phyloP scores from a whole-genome alignment of 345 rosid genomes.

The Sonneratia alba region DNA sequence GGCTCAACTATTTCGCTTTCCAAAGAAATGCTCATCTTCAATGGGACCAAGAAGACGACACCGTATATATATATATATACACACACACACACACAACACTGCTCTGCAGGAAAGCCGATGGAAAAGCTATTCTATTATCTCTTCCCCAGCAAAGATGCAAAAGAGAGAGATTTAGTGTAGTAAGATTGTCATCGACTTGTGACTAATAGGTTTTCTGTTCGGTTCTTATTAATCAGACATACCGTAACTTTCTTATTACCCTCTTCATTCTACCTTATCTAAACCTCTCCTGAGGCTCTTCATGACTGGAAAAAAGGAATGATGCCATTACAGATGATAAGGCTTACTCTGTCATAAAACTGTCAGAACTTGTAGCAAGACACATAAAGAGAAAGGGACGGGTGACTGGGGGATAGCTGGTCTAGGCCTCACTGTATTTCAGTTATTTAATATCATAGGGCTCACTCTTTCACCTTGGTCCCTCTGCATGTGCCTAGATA shows the following conservation, averaged over 20 bases:
- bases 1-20: slow-evolving; percentile 3
- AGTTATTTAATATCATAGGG: background rate
- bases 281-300: too few species aligned
- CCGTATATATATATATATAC: too few species aligned
- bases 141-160: background rate
- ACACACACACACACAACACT: background rate
- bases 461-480: background rate
- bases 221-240: too few species aligned
- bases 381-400: background rate
- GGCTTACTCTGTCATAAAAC: background rate
- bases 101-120: background rate
- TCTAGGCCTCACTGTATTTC: background rate
- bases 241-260: too few species aligned
- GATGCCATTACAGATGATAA: background rate
- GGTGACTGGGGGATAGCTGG: background rate
- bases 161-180: too few species aligned
- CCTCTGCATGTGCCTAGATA: background rate
- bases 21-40: slow-evolving; percentile 9
- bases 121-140: background rate
- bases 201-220: too few species aligned
- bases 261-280: too few species aligned
- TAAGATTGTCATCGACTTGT: too few species aligned
- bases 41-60: background rate
- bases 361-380: background rate
- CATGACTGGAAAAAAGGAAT: too few species aligned